Evolutionary conservation across 2,329 filamentous ascomycete genomes (phyloP).

Genomic region (Diaporthe caulivora): DNA sequence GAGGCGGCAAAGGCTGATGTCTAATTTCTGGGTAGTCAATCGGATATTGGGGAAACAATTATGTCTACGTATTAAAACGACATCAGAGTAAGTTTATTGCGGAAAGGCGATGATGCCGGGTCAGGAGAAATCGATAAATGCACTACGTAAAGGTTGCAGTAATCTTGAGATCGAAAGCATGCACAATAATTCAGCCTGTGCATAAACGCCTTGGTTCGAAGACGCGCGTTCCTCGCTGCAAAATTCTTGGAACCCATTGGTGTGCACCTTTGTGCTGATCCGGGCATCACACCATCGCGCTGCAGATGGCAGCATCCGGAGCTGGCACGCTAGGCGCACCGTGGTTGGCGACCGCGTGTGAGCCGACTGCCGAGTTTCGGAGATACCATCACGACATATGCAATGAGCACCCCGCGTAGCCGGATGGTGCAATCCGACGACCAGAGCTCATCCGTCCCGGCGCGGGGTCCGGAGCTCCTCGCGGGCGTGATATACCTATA

Average conservation of each 20-base stretch:
- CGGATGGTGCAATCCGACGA: constrained; percentile 6
- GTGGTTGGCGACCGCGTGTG: constrained; percentile 12
- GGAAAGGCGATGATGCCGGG: background rate
- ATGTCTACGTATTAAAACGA: background rate
- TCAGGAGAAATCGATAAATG: background rate
- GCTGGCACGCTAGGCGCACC: background rate
- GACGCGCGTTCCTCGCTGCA: background rate
- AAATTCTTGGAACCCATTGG: background rate
- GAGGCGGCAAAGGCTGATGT: background rate
- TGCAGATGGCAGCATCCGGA: constrained; percentile 27
- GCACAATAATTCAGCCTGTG: no score
- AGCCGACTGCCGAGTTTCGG: constrained; percentile 32
- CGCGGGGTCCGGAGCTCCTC: constrained; percentile 10
- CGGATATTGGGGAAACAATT: background rate
- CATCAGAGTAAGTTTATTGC: background rate
- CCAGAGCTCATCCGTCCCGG: background rate
- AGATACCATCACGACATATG: constrained; percentile 25
- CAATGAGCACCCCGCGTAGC: constrained; percentile 15
- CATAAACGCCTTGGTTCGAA: background rate
- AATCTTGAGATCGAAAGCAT: background rate
- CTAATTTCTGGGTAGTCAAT: background rate
- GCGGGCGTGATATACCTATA: background rate
- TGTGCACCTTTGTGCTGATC: constrained; percentile 40
- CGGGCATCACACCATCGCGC: constrained; percentile 31
- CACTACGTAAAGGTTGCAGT: background rate